A percentile compares a stretch with the other conserved stretches of the same genome.
Conservation (phyloP, 345 rosid species). For the Fremontodendron californicum region DNA sequence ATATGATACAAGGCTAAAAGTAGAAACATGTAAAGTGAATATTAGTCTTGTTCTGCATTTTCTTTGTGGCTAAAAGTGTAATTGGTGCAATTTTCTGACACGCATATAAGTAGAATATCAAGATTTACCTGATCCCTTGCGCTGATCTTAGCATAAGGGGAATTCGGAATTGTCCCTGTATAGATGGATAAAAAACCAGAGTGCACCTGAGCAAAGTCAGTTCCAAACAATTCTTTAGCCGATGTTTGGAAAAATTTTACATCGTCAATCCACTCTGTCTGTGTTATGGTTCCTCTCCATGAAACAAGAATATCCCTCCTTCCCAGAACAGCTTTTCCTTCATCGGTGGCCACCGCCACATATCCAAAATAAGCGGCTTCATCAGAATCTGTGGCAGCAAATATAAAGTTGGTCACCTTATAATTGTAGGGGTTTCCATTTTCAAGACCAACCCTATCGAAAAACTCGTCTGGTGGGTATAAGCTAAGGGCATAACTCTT, state of each 20-base stretch:
- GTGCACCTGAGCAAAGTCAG: not conserved
- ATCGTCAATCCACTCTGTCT: not conserved
- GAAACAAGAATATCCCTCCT: slow-evolving; percentile 33
- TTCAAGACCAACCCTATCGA: not conserved
- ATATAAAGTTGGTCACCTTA: slow-evolving; percentile 33
- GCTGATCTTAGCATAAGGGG: slow-evolving; percentile 33
- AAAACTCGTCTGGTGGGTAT: not conserved
- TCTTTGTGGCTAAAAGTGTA: too few species aligned
- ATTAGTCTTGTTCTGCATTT: not conserved
- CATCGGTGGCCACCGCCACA: not conserved
- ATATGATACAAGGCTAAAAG: too few species aligned
- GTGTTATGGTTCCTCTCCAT: not conserved
- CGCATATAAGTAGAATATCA: too few species aligned
- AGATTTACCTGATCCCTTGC: slow-evolving; percentile 37
- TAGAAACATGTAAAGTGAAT: too few species aligned
- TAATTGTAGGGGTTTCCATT: slow-evolving; percentile 40
- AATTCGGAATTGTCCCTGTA: slow-evolving; percentile 7
- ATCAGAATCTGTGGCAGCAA: slow-evolving; percentile 3
- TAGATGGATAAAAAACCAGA: slow-evolving; percentile 37
- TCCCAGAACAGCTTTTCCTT: slow-evolving; percentile 12
- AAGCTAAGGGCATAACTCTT: not conserved
- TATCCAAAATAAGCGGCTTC: not conserved
- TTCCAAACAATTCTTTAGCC: not conserved
- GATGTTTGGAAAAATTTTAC: not conserved
- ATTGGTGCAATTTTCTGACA: too few species aligned